Evolutionary conservation across 495 filamentous ascomycete species (phyloP).

Genomic region (Delitschia confertaspora): DNA sequence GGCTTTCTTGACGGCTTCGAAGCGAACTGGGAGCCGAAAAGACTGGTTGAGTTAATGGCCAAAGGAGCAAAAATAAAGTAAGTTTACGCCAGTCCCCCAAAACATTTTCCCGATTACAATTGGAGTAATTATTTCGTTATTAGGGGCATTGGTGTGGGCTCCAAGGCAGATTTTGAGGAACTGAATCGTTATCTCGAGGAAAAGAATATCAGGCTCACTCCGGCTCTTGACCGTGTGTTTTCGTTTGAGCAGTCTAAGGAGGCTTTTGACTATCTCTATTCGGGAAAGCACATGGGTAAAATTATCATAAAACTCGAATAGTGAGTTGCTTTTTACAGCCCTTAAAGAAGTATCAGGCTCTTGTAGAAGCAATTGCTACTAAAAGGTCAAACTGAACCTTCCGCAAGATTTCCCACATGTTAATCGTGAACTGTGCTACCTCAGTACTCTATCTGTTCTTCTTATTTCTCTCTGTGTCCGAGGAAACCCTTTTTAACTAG

Average conservation of each 20-base stretch:
- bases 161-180: conserved; percentile 26
- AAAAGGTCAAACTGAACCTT: no score
- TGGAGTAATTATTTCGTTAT: neutral
- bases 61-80: conserved; percentile 9
- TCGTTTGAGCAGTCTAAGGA: conserved; percentile 28
- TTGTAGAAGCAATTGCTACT: no score
- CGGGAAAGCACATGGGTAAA: conserved; percentile 32
- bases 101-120: neutral
- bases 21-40: conserved; percentile 1
- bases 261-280: conserved; percentile 31
- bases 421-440: no score
- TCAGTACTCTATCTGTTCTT: no score
- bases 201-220: conserved; percentile 25
- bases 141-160: conserved; percentile 30
- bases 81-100: neutral
- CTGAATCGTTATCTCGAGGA: conserved; percentile 30
- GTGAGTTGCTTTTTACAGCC: no score
- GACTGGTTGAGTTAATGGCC: neutral
- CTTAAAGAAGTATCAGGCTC: no score
- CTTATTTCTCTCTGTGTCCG: no score
- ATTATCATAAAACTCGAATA: conserved; percentile 33
- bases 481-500: no score
- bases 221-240: conserved; percentile 27
- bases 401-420: no score
- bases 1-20: conserved; percentile 11